Evolutionary conservation across 352 stramenopile species (phyloP).

Genomic region (Hyaloperonospora brassicae): DNA sequence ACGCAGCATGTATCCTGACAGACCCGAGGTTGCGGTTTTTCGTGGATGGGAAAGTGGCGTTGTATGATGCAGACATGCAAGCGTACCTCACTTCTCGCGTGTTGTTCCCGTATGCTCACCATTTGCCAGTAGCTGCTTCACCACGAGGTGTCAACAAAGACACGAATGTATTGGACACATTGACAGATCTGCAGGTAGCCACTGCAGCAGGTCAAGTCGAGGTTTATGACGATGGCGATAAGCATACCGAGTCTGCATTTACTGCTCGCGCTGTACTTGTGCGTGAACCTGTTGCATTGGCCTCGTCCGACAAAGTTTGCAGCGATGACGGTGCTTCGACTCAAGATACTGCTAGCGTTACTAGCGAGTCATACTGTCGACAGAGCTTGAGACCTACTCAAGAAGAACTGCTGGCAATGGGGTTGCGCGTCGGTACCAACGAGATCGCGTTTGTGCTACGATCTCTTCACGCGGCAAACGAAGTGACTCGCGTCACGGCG

Average conservation of each 20-base stretch:
- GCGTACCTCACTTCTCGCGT: slow-evolving; percentile 55
- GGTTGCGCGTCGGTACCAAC: slow-evolving; percentile 50
- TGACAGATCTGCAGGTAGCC: not conserved
- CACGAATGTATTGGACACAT: too few relatives aligned
- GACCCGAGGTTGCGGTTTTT: slow-evolving; percentile 55
- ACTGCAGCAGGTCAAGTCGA: not conserved
- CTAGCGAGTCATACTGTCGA: slow-evolving; percentile 34
- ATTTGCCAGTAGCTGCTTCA: slow-evolving; percentile 21
- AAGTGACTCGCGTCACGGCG: slow-evolving; percentile 35
- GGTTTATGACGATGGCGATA: not conserved
- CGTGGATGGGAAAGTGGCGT: slow-evolving; percentile 48
- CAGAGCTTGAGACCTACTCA: slow-evolving; percentile 59
- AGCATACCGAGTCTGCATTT: too few relatives aligned
- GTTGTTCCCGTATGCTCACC: slow-evolving; percentile 55
- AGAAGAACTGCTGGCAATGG: slow-evolving; percentile 52
- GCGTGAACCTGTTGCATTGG: slow-evolving; percentile 7
- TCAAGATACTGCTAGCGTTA: slow-evolving; percentile 34
- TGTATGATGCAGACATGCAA: slow-evolving; percentile 53
- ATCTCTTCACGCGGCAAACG: slow-evolving; percentile 11
- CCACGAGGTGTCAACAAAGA: not conserved
- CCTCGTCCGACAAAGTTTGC: slow-evolving; percentile 21
- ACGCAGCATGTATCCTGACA: slow-evolving; percentile 33
- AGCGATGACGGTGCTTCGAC: slow-evolving; percentile 29
- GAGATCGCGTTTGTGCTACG: slow-evolving; percentile 60
- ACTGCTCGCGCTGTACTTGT: slow-evolving; percentile 4